These are phyloP conservation scores for Ananas comosus DNA, from an alignment of 176 grass and related monocot species.

Conservation along the genomic window DNA sequence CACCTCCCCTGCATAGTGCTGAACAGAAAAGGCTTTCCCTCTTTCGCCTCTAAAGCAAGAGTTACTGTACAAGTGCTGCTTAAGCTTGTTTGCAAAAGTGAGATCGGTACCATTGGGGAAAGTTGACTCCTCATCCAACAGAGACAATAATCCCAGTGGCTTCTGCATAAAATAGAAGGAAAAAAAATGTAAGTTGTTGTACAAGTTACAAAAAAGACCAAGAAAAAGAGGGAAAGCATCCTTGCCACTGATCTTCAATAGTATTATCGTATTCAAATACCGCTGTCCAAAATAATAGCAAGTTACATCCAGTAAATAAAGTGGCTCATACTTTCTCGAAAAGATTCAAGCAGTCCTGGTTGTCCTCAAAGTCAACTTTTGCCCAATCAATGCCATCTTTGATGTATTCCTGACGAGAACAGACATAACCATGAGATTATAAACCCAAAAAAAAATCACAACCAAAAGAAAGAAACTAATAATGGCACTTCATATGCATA, in stretches of 20 bases:
- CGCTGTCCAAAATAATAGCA: background rate
- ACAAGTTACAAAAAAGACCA: background rate
- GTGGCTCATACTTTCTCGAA: slow-evolving; percentile 70
- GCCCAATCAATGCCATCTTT: slow-evolving; percentile 98
- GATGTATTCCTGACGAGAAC: slow-evolving; percentile 56
- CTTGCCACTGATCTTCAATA: background rate
- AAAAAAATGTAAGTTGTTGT: background rate
- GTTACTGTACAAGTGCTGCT: slow-evolving; percentile 67
- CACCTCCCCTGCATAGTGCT: slow-evolving; percentile 94
- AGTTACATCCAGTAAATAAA: slow-evolving; percentile 5
- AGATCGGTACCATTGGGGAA: slow-evolving; percentile 96
- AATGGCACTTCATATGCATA: background rate
- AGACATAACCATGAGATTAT: background rate
- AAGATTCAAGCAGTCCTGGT: slow-evolving; percentile 80
- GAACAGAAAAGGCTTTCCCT: slow-evolving; percentile 69
- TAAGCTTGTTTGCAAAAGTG: slow-evolving; percentile 90
- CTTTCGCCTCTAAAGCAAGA: slow-evolving; percentile 90
- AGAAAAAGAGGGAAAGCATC: background rate
- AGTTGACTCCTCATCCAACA: slow-evolving; percentile 94
- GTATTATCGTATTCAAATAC: background rate
- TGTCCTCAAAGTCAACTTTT: slow-evolving; percentile 98
- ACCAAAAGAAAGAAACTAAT: background rate
- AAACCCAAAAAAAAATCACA: background rate
- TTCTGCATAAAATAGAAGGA: slow-evolving; percentile 39
- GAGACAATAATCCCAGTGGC: slow-evolving; percentile 86